Conservation (phyloP, 2,329 filamentous ascomycete genomes). For the Hypoxylon rubiginosum region DNA sequence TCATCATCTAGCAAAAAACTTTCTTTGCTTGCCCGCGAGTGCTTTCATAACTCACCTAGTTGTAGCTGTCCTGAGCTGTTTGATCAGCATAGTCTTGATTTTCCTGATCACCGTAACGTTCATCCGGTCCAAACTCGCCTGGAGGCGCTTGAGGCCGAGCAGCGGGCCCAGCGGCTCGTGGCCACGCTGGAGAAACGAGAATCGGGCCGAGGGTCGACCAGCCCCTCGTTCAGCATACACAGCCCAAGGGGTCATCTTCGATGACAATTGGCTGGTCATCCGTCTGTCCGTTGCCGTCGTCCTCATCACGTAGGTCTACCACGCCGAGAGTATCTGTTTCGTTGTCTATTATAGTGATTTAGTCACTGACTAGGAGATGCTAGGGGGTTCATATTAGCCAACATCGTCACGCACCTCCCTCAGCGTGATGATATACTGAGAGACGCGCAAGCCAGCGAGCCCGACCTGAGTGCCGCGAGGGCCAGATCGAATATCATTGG, state of each 20-base stretch:
- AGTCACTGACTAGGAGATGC: no score
- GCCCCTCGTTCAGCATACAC: no score
- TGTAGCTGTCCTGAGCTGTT: constrained; percentile 37
- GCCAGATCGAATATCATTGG: constrained; percentile 45
- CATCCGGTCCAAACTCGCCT: constrained; percentile 30
- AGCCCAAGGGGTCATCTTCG: constrained; percentile 19
- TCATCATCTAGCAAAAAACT: constrained; percentile 14
- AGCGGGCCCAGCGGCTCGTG: no score
- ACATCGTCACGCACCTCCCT: constrained; percentile 42
- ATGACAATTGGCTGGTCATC: constrained; percentile 44
- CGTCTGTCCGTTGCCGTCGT: constrained; percentile 42
- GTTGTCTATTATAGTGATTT: no score
- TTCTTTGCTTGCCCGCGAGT: no score
- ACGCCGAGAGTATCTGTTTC: no score
- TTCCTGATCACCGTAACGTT: constrained; percentile 12
- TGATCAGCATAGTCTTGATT: constrained; percentile 38
- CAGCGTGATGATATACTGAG: constrained; percentile 36
- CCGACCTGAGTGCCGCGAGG: constrained; percentile 40
- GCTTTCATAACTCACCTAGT: no score
- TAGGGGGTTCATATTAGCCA: constrained; percentile 44
- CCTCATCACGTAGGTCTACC: constrained; percentile 39
- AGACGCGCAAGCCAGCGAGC: constrained; percentile 39
- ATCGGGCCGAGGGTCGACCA: no score
- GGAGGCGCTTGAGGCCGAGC: constrained; percentile 12
- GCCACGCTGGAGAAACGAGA: no score